phyloP scores from a whole-genome alignment of 208 protist genomes.

The Leishmania martiniquensis region DNA sequence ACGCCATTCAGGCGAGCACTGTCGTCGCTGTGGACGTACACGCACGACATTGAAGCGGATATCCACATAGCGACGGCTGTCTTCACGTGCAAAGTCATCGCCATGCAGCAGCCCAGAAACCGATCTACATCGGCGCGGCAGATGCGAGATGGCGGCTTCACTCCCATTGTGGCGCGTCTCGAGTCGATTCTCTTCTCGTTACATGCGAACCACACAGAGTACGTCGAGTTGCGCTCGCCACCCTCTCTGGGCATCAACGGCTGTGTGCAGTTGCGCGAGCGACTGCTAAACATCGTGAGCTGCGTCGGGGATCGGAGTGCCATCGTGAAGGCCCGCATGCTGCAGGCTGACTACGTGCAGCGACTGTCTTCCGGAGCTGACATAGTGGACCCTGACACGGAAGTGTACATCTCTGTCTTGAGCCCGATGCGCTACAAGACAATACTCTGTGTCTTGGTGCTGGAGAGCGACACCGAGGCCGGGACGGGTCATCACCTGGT shows the following conservation, averaged over 20 bases:
- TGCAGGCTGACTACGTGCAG: conserved; percentile 37
- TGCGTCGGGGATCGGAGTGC: conserved; percentile 50
- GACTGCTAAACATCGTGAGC: conserved; percentile 49
- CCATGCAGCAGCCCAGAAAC: conserved; percentile 19
- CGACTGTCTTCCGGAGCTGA: conserved; percentile 29
- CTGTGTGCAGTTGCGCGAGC: conserved; percentile 42
- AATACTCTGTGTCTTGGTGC: conserved; percentile 46
- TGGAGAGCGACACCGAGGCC: conserved; percentile 36
- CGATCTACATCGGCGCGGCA: conserved; percentile 9
- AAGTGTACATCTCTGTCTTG: conserved; percentile 43
- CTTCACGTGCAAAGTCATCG: conserved; percentile 67
- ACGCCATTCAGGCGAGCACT: conserved; percentile 36
- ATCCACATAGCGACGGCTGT: conserved; percentile 69
- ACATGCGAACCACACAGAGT: conserved; percentile 39
- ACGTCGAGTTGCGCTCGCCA: conserved; percentile 48
- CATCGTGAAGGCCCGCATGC: conserved; percentile 33
- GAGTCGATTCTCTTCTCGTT: conserved; percentile 67
- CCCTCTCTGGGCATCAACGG: conserved; percentile 48
- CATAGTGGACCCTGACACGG: conserved; percentile 20
- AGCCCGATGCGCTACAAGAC: conserved; percentile 48
- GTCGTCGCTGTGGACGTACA: conserved; percentile 24
- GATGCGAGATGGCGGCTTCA: conserved; percentile 25
- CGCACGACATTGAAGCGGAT: conserved; percentile 55
- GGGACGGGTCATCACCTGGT: conserved; percentile 28
- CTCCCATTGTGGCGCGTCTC: conserved; percentile 39